Evolutionary conservation across 2,329 filamentous ascomycete genomes (phyloP).

Genomic region (Cercospora sp.): DNA sequence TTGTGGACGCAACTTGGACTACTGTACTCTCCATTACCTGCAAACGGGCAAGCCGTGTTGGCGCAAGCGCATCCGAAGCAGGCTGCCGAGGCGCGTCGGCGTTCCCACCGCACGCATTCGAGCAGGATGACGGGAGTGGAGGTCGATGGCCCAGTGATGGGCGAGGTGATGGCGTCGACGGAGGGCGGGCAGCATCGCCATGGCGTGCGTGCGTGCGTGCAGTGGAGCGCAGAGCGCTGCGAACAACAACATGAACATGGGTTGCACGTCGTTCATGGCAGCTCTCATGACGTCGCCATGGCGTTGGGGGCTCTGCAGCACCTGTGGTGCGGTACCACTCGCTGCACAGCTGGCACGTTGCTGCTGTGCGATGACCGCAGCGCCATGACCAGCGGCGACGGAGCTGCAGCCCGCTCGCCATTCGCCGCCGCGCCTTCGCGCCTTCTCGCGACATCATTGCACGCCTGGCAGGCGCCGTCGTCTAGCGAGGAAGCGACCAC

Average conservation of each 20-base stretch:
- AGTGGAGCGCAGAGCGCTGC: background rate
- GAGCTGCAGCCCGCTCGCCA: background rate
- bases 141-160: background rate
- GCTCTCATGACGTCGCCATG: background rate
- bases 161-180: background rate
- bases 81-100: background rate
- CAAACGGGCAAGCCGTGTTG: background rate
- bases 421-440: background rate
- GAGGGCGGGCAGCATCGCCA: background rate
- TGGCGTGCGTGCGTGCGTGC: background rate
- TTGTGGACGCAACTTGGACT: background rate
- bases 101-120: background rate
- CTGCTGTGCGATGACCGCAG: too few species aligned
- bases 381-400: background rate
- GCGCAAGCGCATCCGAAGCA: background rate
- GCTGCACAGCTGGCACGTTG: background rate
- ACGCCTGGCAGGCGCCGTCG: background rate
- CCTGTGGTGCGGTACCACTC: background rate
- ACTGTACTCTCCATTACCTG: background rate
- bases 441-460: background rate
- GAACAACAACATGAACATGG: background rate
- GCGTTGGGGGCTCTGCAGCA: background rate
- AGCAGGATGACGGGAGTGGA: background rate
- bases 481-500: background rate
- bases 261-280: background rate